Evolutionary conservation across 2,329 filamentous ascomycete genomes (phyloP).

Genomic region (Juglanconis oblonga): DNA sequence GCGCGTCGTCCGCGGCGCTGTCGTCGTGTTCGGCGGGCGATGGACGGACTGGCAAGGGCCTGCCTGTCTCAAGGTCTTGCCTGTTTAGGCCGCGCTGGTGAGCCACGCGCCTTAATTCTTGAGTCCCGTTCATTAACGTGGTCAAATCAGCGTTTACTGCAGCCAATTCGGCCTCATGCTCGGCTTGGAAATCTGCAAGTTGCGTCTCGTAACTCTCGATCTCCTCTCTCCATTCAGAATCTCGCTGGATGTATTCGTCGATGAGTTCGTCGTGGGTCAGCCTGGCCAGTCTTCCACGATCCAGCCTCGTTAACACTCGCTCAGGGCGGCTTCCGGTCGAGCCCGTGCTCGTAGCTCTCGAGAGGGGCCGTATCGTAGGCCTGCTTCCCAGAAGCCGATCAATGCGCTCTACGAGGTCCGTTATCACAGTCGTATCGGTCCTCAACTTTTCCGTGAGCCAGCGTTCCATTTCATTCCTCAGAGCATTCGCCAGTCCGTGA

Average conservation of each 20-base stretch:
- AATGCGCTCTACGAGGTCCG: neutral
- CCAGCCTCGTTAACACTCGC: neutral
- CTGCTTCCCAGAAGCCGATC: neutral
- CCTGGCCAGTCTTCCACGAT: neutral
- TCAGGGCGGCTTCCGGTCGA: neutral
- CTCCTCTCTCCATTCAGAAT: neutral
- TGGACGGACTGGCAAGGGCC: no score
- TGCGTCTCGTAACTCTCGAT: no score
- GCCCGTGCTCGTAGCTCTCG: neutral
- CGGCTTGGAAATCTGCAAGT: neutral
- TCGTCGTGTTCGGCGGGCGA: no score
- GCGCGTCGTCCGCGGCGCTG: no score
- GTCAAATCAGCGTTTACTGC: neutral
- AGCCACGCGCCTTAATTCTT: neutral
- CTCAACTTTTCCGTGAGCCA: neutral
- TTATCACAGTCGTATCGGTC: neutral
- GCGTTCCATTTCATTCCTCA: neutral
- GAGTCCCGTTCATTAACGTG: neutral
- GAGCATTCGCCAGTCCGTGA: neutral
- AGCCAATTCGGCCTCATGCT: neutral
- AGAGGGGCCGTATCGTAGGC: neutral
- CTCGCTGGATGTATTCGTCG: neutral
- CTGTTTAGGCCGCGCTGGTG: neutral
- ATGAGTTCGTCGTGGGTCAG: neutral
- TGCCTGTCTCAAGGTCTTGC: neutral